Conservation (phyloP, 192 early-diverging fungal species). For the Pecoramyces ruminantium region DNA sequence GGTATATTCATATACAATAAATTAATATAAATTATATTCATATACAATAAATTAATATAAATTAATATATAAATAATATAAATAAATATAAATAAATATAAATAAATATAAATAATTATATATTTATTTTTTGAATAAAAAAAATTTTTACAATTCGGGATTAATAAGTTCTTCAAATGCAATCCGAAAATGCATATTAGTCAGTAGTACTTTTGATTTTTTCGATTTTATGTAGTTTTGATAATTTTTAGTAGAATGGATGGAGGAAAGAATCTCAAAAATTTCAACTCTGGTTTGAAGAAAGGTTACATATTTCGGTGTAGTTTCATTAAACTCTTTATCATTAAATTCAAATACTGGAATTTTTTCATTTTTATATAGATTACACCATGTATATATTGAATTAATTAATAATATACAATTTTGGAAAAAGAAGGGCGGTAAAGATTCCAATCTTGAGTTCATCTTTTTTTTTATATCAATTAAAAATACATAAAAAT, state of each 20-base stretch:
- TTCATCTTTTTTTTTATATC: neutral
- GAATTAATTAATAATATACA: conserved; percentile 20
- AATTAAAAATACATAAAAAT: too few relatives aligned
- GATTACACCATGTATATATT: conserved; percentile 19
- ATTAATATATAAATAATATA: too few relatives aligned
- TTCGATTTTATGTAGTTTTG: conserved; percentile 9
- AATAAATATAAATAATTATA: too few relatives aligned
- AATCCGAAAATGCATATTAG: conserved; percentile 6
- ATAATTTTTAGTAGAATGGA: neutral
- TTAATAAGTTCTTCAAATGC: conserved; percentile 25
- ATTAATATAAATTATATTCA: too few relatives aligned
- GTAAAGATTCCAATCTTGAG: neutral
- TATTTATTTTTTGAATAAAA: too few relatives aligned
- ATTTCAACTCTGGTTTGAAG: neutral
- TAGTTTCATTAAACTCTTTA: conserved; percentile 7
- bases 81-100: too few relatives aligned
- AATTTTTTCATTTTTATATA: conserved; percentile 9
- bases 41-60: too few relatives aligned
- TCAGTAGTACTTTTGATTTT: conserved; percentile 15
- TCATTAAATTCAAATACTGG: conserved; percentile 14
- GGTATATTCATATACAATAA: too few relatives aligned
- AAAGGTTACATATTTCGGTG: conserved; percentile 5
- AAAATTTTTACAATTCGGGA: conserved; percentile 5
- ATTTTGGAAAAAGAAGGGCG: conserved; percentile 10
- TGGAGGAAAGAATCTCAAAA: neutral